Percentiles rank a stretch among this genome's conserved stretches.
These are phyloP conservation scores for Mycena filopes DNA, from an alignment of 768 basidiomycete species.

Conservation along the genomic window DNA sequence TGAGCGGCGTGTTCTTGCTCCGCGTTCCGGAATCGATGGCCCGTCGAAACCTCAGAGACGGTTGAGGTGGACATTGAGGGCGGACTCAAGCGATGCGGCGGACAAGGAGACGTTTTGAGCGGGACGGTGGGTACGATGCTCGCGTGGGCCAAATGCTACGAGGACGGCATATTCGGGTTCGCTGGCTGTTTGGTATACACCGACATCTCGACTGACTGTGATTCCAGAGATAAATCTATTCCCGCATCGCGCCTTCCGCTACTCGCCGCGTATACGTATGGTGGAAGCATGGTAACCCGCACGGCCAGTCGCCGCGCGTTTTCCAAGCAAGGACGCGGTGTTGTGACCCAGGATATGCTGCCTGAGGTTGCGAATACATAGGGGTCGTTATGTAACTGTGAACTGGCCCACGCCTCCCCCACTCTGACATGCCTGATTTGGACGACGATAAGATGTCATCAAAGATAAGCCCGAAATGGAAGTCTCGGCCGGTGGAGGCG, in stretches of 20 bases:
- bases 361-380: conserved; percentile 71
- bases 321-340: conserved; percentile 75
- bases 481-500: too few species aligned
- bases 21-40: too few species aligned
- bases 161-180: conserved; percentile 85
- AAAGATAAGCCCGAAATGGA: too few species aligned
- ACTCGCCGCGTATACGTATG: conserved; percentile 86
- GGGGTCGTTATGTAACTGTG: too few species aligned
- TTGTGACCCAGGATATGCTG: conserved; percentile 86
- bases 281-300: conserved; percentile 89
- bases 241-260: conserved; percentile 78
- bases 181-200: conserved; percentile 34
- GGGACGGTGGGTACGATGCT: conserved; percentile 90
- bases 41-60: too few species aligned
- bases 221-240: conserved; percentile 60
- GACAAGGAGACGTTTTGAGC: conserved; percentile 94
- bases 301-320: conserved; percentile 85
- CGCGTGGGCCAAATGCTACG: conserved; percentile 96
- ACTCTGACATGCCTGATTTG: too few species aligned
- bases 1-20: too few species aligned
- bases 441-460: too few species aligned
- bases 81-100: conserved; percentile 92
- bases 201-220: not conserved
- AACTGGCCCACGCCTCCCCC: too few species aligned
- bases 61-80: conserved; percentile 77